Percentiles rank a stretch among this genome's conserved stretches.
These are phyloP conservation scores for Trichosporon asahii DNA, from an alignment of 1,284 basidiomycete species.

Conservation along the genomic window DNA sequence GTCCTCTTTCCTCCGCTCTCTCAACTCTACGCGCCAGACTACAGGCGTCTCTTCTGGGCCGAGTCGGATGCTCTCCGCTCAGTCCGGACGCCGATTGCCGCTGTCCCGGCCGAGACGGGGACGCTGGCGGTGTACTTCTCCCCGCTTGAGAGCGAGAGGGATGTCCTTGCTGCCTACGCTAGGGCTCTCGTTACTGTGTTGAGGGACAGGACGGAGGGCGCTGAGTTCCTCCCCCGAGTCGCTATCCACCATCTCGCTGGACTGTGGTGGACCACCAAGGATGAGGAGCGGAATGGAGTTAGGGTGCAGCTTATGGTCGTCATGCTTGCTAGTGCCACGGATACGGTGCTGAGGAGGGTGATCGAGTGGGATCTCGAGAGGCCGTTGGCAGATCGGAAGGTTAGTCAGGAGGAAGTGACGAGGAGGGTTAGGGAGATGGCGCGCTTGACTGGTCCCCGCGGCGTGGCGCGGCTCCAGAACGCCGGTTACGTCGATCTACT, in stretches of 20 bases:
- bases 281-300: constrained; percentile 10
- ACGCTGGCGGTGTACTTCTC: constrained; percentile 63
- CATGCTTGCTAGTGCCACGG: constrained; percentile 13
- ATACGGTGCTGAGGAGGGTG: constrained; percentile 11
- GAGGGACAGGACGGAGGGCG: constrained; percentile 43
- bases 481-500: constrained; percentile 4
- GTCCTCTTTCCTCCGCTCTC: constrained; percentile 74
- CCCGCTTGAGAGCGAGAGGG: constrained; percentile 65
- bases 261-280: constrained; percentile 62
- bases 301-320: constrained; percentile 22
- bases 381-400: not conserved
- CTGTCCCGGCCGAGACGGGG: constrained; percentile 33
- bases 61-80: constrained; percentile 64
- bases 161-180: constrained; percentile 60
- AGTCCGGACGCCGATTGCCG: constrained; percentile 50
- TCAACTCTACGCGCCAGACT: constrained; percentile 70
- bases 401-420: not conserved
- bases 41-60: constrained; percentile 77
- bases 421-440: not conserved
- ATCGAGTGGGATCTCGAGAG: constrained; percentile 6
- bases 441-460: constrained; percentile 13
- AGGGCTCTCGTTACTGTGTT: constrained; percentile 46
- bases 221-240: constrained; percentile 62
- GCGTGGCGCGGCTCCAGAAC: constrained; percentile 6
- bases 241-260: constrained; percentile 76